Evolutionary conservation across 352 stramenopile species (phyloP).

Genomic region (Peronospora tabacina): DNA sequence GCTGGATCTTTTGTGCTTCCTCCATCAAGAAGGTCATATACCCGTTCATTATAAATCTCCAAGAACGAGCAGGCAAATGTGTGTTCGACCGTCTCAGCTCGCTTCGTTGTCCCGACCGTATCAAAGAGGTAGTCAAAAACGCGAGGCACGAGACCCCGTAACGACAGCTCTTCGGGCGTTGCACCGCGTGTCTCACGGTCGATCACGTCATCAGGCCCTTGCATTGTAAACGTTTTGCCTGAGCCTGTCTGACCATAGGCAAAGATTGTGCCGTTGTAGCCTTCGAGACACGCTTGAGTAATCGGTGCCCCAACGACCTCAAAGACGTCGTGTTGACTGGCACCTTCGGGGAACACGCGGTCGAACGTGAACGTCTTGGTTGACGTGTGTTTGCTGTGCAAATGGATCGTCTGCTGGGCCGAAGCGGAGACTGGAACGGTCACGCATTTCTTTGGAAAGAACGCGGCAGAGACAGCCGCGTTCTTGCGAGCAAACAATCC

Average conservation of each 20-base stretch:
- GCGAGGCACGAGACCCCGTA: slow-evolving; percentile 65
- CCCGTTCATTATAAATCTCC: slow-evolving; percentile 94
- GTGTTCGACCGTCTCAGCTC: slow-evolving; percentile 37
- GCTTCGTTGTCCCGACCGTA: slow-evolving; percentile 24
- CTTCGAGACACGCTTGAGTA: slow-evolving; percentile 62
- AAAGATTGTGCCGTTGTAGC: slow-evolving; percentile 86
- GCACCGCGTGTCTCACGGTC: slow-evolving; percentile 29
- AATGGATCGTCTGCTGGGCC: slow-evolving; percentile 48
- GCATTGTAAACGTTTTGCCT: slow-evolving; percentile 85
- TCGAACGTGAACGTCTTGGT: slow-evolving; percentile 88
- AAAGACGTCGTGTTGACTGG: slow-evolving; percentile 90
- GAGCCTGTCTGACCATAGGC: slow-evolving; percentile 81
- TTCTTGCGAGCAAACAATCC: slow-evolving; percentile 16
- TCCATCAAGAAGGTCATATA: slow-evolving; percentile 87
- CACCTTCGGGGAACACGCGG: slow-evolving; percentile 82
- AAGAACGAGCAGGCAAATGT: slow-evolving; percentile 86
- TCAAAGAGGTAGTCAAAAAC: slow-evolving; percentile 83
- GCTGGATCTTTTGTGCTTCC: slow-evolving; percentile 43
- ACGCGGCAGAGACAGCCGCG: slow-evolving; percentile 9
- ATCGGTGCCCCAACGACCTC: slow-evolving; percentile 79
- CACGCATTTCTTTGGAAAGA: slow-evolving; percentile 57
- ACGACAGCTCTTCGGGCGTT: slow-evolving; percentile 26
- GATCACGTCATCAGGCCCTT: slow-evolving; percentile 65
- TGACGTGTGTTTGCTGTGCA: slow-evolving; percentile 42
- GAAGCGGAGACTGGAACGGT: slow-evolving; percentile 36